Evolutionary conservation across 768 basidiomycete genomes (phyloP).

Genomic region (Mycena indigotica): DNA sequence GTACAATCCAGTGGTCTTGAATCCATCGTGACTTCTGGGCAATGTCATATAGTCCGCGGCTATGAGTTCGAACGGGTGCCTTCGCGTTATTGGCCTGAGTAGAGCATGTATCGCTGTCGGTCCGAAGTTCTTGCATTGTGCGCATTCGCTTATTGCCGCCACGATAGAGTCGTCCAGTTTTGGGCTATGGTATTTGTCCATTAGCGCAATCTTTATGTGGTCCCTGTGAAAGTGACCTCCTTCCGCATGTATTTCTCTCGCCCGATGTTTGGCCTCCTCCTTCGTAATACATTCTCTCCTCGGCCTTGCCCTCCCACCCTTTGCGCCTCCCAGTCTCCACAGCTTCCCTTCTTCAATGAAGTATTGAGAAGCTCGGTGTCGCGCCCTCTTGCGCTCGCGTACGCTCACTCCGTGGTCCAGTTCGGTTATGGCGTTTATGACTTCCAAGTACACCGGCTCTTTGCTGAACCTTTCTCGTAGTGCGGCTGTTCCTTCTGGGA

Average conservation of each 20-base stretch:
- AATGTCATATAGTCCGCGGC: neutral
- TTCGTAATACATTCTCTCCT: slow-evolving; percentile 8
- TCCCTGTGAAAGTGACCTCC: neutral
- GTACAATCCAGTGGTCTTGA: slow-evolving; percentile 3
- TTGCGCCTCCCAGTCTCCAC: slow-evolving; percentile 11
- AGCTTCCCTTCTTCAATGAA: slow-evolving; percentile 20
- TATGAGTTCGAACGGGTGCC: neutral
- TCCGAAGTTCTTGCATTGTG: neutral
- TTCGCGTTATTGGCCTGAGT: neutral
- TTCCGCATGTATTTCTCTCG: neutral
- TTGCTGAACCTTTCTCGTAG: slow-evolving; percentile 24
- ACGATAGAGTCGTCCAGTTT: slow-evolving; percentile 8
- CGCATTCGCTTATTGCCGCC: slow-evolving; percentile 7
- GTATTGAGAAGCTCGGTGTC: slow-evolving; percentile 7
- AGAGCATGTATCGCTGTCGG: neutral
- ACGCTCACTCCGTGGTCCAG: neutral
- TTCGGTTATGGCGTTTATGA: neutral
- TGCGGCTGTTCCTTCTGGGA: too few species aligned
- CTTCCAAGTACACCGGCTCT: slow-evolving; percentile 12
- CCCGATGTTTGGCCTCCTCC: neutral
- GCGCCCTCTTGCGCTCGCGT: neutral
- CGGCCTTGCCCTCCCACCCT: neutral
- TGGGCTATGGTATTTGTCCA: slow-evolving; percentile 1
- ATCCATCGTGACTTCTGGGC: neutral
- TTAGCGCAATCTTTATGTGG: neutral